These are phyloP conservation scores for Exophiala bonariae DNA, from an alignment of 2,329 filamentous ascomycete genomes.

Conservation along the genomic window DNA sequence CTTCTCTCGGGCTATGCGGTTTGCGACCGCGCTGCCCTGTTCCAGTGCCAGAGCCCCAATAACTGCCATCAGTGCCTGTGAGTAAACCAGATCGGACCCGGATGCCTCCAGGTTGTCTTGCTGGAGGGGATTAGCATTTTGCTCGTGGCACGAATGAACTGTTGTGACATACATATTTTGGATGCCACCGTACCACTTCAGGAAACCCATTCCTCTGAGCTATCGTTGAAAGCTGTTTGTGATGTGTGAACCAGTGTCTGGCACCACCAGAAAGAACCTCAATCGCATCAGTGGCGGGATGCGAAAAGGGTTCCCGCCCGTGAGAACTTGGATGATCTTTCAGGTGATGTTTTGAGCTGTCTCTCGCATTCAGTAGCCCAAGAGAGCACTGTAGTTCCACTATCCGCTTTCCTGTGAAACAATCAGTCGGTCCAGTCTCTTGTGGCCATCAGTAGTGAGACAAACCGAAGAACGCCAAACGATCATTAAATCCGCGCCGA, in stretches of 20 bases:
- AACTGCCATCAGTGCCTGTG: slow-evolving; percentile 78
- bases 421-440: slow-evolving; percentile 1
- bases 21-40: slow-evolving; percentile 76
- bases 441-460: not conserved
- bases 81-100: slow-evolving; percentile 72
- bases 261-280: slow-evolving; percentile 66
- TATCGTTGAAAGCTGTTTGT: slow-evolving; percentile 66
- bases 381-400: slow-evolving; percentile 66
- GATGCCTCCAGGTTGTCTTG: slow-evolving; percentile 68
- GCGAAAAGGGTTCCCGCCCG: slow-evolving; percentile 65
- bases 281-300: slow-evolving; percentile 70
- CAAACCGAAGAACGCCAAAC: slow-evolving; percentile 82
- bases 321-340: slow-evolving; percentile 44
- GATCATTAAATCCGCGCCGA: slow-evolving; percentile 89
- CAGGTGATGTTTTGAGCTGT: slow-evolving; percentile 38
- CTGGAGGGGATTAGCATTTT: slow-evolving; percentile 11
- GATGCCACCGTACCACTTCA: slow-evolving; percentile 84
- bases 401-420: slow-evolving; percentile 58
- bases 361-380: slow-evolving; percentile 51
- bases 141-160: not conserved
- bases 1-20: slow-evolving; percentile 71
- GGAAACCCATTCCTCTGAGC: slow-evolving; percentile 70
- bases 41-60: slow-evolving; percentile 88
- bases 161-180: slow-evolving; percentile 65
- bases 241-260: slow-evolving; percentile 63